Evolutionary conservation across 2,329 filamentous ascomycete species (phyloP), one percentile per base, ranked within the genome.

Genomic region (Coleophoma cylindrospora): DNA sequence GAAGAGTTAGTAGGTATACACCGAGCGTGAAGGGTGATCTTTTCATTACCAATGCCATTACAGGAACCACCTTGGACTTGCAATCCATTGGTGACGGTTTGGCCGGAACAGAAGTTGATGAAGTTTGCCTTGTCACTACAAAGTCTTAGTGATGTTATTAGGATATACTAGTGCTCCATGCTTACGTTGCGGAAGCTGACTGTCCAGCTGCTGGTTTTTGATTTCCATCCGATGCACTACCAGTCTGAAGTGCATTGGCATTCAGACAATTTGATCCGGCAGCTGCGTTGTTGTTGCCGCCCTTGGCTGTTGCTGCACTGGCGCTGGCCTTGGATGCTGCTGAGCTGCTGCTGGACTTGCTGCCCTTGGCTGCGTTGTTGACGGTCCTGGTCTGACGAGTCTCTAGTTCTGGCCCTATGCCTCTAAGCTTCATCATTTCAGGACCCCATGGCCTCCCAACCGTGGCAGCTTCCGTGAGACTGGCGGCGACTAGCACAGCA

Each of bases 51-150:
- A 45, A 63, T 59, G 36, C 60, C 60, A 34, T 84, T 86, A 68
- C 82, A 86, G 27, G 81, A 85, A 19, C 82, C 82, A 4, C 54
- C 64, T 51, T 70, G 72, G 43, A 74, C 68, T 64, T 84, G 81
- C 22, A 74, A 64, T 56, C 81, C 81, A 59, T 85, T 80, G 56
- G 81, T 84, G 41, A 80, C 60, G 0, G 69, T 75, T 61, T 58
- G 22, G 11, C 59, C 59, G 9, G 49, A 36, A 50, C 60, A 62
- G 51, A 59, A 60, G 53, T 61, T 61, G 51, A 62, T 60, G 50
- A 62, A 62, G 47, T 62, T 62, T 41, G 47, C 45, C 6, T 27
- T n/a, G 57, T 83, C 79, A 54, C 79, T n/a, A 19, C 27, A 17
- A 15, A 1, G 8, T 33, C 50, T 64, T 57, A 66, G 60, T 47